Percentiles rank a stretch among this genome's conserved stretches.
Conservation (phyloP, 768 basidiomycete species). For the Leccinum ochraceum region DNA sequence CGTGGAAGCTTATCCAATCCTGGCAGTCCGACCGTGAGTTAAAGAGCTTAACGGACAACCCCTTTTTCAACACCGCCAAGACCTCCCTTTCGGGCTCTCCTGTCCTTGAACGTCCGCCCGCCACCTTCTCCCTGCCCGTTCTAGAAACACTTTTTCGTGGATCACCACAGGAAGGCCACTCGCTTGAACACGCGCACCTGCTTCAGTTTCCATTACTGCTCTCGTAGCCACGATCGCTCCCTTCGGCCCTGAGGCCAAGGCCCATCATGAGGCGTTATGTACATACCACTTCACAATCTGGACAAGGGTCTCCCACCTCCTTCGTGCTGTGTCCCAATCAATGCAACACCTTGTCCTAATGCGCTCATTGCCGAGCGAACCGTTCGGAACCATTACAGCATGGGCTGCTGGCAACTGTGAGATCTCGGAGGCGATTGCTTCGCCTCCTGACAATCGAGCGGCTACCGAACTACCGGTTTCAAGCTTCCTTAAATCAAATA, state of each 20-base stretch:
- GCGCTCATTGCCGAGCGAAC: slow-evolving; percentile 28
- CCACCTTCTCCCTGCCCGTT: slow-evolving; percentile 3
- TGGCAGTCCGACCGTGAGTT: slow-evolving; percentile 35
- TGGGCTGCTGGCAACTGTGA: slow-evolving; percentile 28
- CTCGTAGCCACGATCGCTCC: slow-evolving; percentile 5
- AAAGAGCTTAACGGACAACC: slow-evolving; percentile 44
- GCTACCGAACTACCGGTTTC: slow-evolving; percentile 32
- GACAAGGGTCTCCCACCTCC: slow-evolving; percentile 8
- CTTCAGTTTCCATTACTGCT: slow-evolving; percentile 10
- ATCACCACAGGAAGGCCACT: slow-evolving; percentile 28
- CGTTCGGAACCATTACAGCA: slow-evolving; percentile 34
- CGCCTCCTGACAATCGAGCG: slow-evolving; percentile 36
- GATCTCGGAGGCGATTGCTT: slow-evolving; percentile 37
- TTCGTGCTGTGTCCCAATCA: slow-evolving; percentile 24
- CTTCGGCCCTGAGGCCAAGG: slow-evolving; percentile 16
- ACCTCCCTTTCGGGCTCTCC: slow-evolving; percentile 10
- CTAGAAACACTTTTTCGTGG: slow-evolving; percentile 20
- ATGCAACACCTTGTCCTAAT: slow-evolving; percentile 22
- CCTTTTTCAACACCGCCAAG: slow-evolving; percentile 30
- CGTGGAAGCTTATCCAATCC: slow-evolving; percentile 40
- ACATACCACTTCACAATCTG: slow-evolving; percentile 13
- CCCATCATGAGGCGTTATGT: slow-evolving; percentile 13
- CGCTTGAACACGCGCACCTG: neutral
- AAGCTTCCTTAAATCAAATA: slow-evolving; percentile 30
- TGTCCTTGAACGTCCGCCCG: slow-evolving; percentile 10